A percentile compares a stretch with the other conserved stretches of the same genome.
Evolutionary conservation across 2,329 filamentous ascomycete genomes (phyloP).

Genomic region (Xylaria sp.): DNA sequence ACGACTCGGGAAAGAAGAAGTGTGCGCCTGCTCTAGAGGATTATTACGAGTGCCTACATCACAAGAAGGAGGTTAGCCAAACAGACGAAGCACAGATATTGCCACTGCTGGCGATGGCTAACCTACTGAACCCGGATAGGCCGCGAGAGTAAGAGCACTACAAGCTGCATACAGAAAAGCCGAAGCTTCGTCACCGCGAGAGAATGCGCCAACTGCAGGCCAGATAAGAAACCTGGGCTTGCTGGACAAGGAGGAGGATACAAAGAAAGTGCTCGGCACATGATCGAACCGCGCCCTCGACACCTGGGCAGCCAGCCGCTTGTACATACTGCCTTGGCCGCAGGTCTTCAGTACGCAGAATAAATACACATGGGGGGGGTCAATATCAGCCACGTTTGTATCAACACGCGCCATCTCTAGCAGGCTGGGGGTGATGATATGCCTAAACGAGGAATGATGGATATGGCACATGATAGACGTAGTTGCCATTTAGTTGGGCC

Average conservation of each 20-base stretch:
- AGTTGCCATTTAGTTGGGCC: too few species aligned
- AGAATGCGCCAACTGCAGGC: constrained; percentile 79
- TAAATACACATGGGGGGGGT: constrained; percentile 9
- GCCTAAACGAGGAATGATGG: too few species aligned
- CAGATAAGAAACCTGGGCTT: constrained; percentile 87
- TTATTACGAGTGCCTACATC: constrained; percentile 98
- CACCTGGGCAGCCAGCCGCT: constrained; percentile 12
- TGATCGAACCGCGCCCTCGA: constrained; percentile 20
- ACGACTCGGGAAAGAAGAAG: constrained; percentile 81
- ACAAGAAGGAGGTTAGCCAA: constrained; percentile 89
- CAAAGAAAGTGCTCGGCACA: constrained; percentile 58
- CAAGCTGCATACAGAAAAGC: constrained; percentile 85
- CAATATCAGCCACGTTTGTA: too few species aligned
- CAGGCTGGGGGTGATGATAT: too few species aligned
- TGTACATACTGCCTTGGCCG: constrained; percentile 36
- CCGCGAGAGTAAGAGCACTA: constrained; percentile 74
- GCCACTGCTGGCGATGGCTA: constrained; percentile 6
- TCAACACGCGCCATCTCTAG: too few species aligned
- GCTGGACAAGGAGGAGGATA: constrained; percentile 81
- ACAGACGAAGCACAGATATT: not conserved
- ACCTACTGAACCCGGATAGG: constrained; percentile 51
- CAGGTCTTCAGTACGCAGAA: constrained; percentile 24
- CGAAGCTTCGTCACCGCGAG: constrained; percentile 73
- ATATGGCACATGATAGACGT: too few species aligned
- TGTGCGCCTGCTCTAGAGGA: constrained; percentile 86